Conservation (phyloP, 208 protist genomes). For the Herpetomonas tarakana region DNA sequence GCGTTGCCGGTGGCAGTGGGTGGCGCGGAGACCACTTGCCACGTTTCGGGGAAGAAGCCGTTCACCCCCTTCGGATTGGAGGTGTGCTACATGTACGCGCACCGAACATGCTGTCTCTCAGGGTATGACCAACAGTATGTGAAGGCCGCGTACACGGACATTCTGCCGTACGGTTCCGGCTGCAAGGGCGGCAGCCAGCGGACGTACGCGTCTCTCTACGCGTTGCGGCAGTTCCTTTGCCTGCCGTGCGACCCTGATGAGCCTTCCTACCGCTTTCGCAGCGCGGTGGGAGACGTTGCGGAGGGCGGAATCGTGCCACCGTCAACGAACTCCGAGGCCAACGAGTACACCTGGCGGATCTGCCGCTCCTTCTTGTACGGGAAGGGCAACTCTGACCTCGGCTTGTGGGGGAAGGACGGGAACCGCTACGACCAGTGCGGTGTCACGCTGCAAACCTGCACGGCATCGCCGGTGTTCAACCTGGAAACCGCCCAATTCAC, state of each 20-base stretch:
- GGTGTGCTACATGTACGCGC: conserved; percentile 45
- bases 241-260: conserved; percentile 44
- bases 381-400: conserved; percentile 6
- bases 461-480: conserved; percentile 33
- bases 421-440: conserved; percentile 39
- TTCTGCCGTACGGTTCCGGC: conserved; percentile 32
- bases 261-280: conserved; percentile 44
- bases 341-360: conserved; percentile 49
- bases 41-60: conserved; percentile 10
- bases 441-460: conserved; percentile 28
- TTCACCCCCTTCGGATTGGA: conserved; percentile 25
- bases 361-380: conserved; percentile 57
- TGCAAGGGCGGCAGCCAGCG: conserved; percentile 28
- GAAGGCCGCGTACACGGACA: conserved; percentile 20
- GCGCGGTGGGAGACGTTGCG: conserved; percentile 30
- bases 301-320: conserved; percentile 42
- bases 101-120: conserved; percentile 33
- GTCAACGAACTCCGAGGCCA: conserved; percentile 14
- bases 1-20: background rate
- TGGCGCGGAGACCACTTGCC: conserved; percentile 16
- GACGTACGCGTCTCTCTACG: conserved; percentile 39
- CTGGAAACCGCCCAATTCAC: conserved; percentile 13
- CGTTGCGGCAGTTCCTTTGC: conserved; percentile 37
- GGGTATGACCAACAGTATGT: conserved; percentile 33
- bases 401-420: conserved; percentile 31